phyloP scores from a whole-genome alignment of 2,329 filamentous ascomycete species.

The Aplosporella prunicola region DNA sequence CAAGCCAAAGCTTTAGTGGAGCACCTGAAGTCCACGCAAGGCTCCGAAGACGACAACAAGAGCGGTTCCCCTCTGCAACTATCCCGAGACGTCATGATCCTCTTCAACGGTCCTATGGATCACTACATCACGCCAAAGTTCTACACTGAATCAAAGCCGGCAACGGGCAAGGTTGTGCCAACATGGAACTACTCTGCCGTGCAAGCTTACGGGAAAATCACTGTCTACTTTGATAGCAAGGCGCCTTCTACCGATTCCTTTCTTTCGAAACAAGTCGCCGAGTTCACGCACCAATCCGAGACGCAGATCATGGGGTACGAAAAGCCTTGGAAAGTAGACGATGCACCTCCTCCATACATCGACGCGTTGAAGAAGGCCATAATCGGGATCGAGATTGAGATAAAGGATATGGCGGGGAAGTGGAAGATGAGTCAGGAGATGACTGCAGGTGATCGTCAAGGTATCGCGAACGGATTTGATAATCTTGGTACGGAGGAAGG shows the following conservation, averaged over 20 bases:
- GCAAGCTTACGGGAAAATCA: slow-evolving; percentile 52
- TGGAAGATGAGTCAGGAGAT: slow-evolving; percentile 44
- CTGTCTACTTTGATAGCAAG: slow-evolving; percentile 43
- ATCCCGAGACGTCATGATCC: slow-evolving; percentile 48
- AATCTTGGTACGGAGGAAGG: slow-evolving; percentile 32
- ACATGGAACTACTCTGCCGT: slow-evolving; percentile 63
- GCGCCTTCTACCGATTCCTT: slow-evolving; percentile 38
- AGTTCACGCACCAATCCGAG: slow-evolving; percentile 46
- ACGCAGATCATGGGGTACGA: slow-evolving; percentile 47
- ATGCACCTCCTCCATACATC: slow-evolving; percentile 49
- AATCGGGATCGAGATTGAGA: slow-evolving; percentile 32
- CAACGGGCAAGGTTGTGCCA: slow-evolving; percentile 56
- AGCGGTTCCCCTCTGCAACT: slow-evolving; percentile 11
- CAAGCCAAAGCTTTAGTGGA: slow-evolving; percentile 55
- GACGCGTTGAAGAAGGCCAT: slow-evolving; percentile 31
- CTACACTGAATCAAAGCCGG: slow-evolving; percentile 56
- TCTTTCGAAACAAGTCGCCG: slow-evolving; percentile 43
- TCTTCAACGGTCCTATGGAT: slow-evolving; percentile 51
- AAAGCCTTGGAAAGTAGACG: slow-evolving; percentile 47
- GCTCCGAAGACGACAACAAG: slow-evolving; percentile 1
- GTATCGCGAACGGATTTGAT: slow-evolving; percentile 49
- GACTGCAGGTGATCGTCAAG: slow-evolving; percentile 42
- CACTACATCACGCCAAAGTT: slow-evolving; percentile 63
- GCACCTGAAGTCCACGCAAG: slow-evolving; percentile 27
- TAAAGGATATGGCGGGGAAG: slow-evolving; percentile 18